Base-by-base conservation (phyloP, 352 stramenopile species). In the Phytopythium kandeliae region DNA sequence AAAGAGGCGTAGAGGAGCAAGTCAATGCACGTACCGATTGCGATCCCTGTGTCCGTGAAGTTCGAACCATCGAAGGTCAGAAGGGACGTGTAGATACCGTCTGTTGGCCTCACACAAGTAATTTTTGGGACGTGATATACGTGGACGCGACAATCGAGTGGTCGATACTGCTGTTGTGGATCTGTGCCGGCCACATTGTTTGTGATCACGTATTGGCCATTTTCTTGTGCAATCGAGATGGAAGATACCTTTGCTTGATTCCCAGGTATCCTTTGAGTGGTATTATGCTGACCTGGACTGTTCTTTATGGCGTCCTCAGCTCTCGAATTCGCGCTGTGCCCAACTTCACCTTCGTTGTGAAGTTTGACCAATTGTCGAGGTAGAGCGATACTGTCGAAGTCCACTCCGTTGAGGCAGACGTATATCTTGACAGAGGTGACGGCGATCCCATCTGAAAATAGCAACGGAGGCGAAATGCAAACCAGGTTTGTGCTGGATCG, bases 301-400 rank as follows among this genome's bases (percentile, higher is more conserved):
- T 6, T n/a, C 13, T n/a, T 28, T 6, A 11, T 4, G 7, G 9
- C 19, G 7, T 13, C 12, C 9, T 50, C 44, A 9, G 3, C n/a
- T 37, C 24, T 17, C 19, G 26, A 21, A 24, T 15, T 33, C 31
- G 24, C 10, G 6, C 13, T 52, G 13, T 8, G 19, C 13, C 22
- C 15, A 2, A 2, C 6, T 2, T 26, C 44, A 26, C 6, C n/a
- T 5, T 17, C 19, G n/a, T 16, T 11, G 30, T 2, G 17, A 9
- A n/a, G 21, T 21, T 64, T 71, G 2, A 54, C 49, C 0, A 51
- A 16, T 8, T 71, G 55, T 3, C 63, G 69, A 1, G 76, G 71
- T 0, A 87, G 51, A 0, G 67, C 67, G 25, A 87, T 65, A 40
- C 76, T 80, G n/a, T 87, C 73, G 37, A 87, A 87, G 36, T 87